A percentile compares a stretch with the other conserved stretches of the same genome.
Conservation (phyloP, 352 stramenopile genomes). For the Pseudoperonospora humuli region DNA sequence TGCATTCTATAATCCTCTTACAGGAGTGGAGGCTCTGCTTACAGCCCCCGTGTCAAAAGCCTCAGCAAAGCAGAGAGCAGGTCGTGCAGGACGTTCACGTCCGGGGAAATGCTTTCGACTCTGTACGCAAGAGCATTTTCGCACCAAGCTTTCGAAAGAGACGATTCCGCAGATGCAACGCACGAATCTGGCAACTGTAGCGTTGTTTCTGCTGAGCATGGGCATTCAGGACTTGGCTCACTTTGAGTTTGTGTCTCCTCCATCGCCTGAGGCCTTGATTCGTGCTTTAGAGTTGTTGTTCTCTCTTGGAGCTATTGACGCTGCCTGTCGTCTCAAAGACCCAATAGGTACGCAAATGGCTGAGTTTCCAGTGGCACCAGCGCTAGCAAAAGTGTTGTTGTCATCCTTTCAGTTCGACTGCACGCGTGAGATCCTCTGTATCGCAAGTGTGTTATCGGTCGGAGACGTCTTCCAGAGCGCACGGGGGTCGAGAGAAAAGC, state of each 20-base stretch:
- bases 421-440: slow-evolving; percentile 90
- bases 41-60: slow-evolving; percentile 96
- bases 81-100: slow-evolving; percentile 87
- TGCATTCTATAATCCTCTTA: slow-evolving; percentile 77
- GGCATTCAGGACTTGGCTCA: slow-evolving; percentile 80
- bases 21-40: slow-evolving; percentile 71
- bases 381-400: slow-evolving; percentile 62
- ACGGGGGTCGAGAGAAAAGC: slow-evolving; percentile 55
- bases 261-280: slow-evolving; percentile 60
- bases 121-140: slow-evolving; percentile 56
- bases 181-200: slow-evolving; percentile 65
- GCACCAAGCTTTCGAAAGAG: slow-evolving; percentile 35
- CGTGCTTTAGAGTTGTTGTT: slow-evolving; percentile 64
- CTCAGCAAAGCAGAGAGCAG: slow-evolving; percentile 92
- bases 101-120: slow-evolving; percentile 76
- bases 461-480: slow-evolving; percentile 70
- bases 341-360: slow-evolving; percentile 91
- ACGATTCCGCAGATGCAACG: slow-evolving; percentile 81
- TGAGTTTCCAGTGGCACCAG: slow-evolving; percentile 95
- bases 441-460: slow-evolving; percentile 95
- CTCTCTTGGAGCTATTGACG: slow-evolving; percentile 56
- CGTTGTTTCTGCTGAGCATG: slow-evolving; percentile 72
- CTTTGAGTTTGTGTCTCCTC: slow-evolving; percentile 78
- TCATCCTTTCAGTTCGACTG: slow-evolving; percentile 71
- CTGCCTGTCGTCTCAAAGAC: slow-evolving; percentile 50